A percentile compares a stretch with the other conserved stretches of the same genome.
Evolutionary conservation across 495 filamentous ascomycete species (phyloP).

Genomic region (Penicillium coprophilum): DNA sequence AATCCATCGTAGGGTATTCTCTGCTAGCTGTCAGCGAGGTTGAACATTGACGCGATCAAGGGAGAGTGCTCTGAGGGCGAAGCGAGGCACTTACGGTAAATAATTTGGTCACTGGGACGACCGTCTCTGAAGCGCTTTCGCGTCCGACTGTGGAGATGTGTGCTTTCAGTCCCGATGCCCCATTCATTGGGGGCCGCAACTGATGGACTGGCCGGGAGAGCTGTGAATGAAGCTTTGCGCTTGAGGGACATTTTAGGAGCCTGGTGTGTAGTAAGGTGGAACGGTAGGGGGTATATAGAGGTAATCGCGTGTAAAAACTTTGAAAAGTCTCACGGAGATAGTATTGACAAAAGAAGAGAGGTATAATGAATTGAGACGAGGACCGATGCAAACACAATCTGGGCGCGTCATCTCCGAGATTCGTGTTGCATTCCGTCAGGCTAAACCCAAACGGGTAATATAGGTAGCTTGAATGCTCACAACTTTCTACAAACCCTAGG

Average conservation of each 20-base stretch:
- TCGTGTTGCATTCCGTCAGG: constrained; percentile 25
- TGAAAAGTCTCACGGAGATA: neutral
- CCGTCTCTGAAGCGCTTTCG: constrained; percentile 53
- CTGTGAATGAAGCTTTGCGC: constrained; percentile 50
- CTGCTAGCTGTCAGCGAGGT: constrained; percentile 28
- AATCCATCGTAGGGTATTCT: constrained; percentile 50
- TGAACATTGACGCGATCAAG: constrained; percentile 3
- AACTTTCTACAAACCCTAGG: neutral
- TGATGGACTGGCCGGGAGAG: constrained; percentile 32
- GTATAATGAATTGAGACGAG: constrained; percentile 15
- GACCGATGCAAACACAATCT: constrained; percentile 16
- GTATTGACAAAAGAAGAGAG: constrained; percentile 1
- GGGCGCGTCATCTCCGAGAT: constrained; percentile 20
- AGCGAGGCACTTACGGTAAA: constrained; percentile 42
- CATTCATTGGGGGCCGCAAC: constrained; percentile 29
- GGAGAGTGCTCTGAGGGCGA: neutral
- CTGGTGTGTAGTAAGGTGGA: neutral
- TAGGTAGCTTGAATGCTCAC: constrained; percentile 8
- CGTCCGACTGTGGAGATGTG: constrained; percentile 51
- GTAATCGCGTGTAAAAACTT: neutral
- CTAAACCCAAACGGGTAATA: constrained; percentile 28
- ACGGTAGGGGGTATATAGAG: neutral
- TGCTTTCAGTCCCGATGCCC: constrained; percentile 30
- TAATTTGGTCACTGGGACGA: constrained; percentile 45
- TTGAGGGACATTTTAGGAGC: constrained; percentile 45